Evolutionary conservation across 495 filamentous ascomycete species (phyloP), one percentile per base, ranked within the genome.

Genomic region (Aspergillus biplanus): DNA sequence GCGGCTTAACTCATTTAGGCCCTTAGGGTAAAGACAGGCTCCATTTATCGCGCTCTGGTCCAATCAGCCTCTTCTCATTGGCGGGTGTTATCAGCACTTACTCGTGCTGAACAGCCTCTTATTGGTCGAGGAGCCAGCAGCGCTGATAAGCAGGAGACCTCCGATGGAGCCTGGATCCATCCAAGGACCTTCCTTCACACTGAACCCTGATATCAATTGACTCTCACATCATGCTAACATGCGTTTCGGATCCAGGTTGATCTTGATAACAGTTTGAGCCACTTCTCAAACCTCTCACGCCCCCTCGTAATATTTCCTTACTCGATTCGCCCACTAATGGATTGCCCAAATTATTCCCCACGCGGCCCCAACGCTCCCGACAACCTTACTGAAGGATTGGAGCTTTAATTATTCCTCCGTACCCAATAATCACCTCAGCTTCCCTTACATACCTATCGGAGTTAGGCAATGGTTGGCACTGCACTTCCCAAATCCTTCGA

Each of bases 301-400:
- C 3, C 39, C 39, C n/a, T 44, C 11, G 39, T 11, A 4, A 15
- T 44, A 13, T 35, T 34, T 32, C 31, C 39, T 59, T 59, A 59
- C 57, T 59, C 57, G 57, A 59, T 50, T 16, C 46, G 35, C 33
- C 57, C 57, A 50, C 57, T 50, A 59, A 59, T 59, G 31, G 9
- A n/a, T 50, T 59, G 57, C 21, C 21, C 21, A 44, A 15, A 21
- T 2, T 8, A 16, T 56, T 56, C 53, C 33, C 53, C 53, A 56
- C 53, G 39, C 39, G 39, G 39, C 6, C 39, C 39, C 39, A 44
- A 12, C 6, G n/a, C 39, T 44, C 39, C 39, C 39, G 6, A 44
- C 11, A 44, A 44, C 6, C 39, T 44, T 13, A 44, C 39, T 44
- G 39, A 44, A 6, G 8, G 6, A 44, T 44, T 44, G 39, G 21